Evolutionary conservation across 2,329 filamentous ascomycete genomes (phyloP).

Genomic region (Talaromyces sp.): DNA sequence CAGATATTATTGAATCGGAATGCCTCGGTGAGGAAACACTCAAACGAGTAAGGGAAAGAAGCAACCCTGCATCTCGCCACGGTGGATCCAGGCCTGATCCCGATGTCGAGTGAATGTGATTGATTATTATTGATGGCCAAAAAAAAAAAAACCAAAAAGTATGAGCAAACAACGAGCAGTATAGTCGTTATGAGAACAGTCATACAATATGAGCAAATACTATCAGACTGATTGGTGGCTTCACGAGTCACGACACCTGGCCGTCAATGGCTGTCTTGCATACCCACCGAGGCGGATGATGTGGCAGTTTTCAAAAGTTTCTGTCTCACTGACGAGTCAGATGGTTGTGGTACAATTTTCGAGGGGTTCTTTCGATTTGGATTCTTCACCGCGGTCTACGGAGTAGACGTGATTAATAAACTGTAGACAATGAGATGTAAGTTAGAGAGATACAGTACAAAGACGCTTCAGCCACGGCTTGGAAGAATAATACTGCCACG

Average conservation of each 20-base stretch:
- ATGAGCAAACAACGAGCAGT: background rate
- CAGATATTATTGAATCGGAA: background rate
- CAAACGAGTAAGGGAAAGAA: background rate
- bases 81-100: background rate
- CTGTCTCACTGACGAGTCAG: background rate
- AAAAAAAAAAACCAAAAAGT: background rate
- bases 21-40: background rate
- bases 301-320: background rate
- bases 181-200: background rate
- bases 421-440: too few species aligned
- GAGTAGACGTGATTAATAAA: too few species aligned
- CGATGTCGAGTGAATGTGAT: background rate
- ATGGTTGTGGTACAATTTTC: too few species aligned
- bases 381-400: background rate
- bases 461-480: background rate
- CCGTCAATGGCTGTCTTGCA: background rate
- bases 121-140: background rate
- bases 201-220: background rate
- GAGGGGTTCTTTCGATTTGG: background rate
- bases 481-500: background rate
- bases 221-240: background rate
- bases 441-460: too few species aligned
- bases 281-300: background rate
- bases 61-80: background rate
- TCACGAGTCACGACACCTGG: background rate